Evolutionary conservation across 257 asterid species (phyloP).

Genomic region (Gynochthodes officinalis): DNA sequence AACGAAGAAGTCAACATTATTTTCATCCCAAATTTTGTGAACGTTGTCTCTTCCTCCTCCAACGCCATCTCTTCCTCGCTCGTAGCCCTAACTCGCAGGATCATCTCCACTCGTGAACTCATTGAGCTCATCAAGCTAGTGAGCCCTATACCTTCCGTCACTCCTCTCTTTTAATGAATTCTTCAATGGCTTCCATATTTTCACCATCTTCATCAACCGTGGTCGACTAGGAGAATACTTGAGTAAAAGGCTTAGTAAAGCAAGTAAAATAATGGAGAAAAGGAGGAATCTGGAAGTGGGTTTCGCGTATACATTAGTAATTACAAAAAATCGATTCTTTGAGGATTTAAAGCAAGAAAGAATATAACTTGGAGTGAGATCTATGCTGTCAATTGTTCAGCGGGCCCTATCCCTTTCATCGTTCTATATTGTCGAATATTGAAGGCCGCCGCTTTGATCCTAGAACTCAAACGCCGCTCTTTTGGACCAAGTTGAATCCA

Average conservation of each 20-base stretch:
- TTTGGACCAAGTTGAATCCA: constrained; percentile 66
- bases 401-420: too few relatives aligned
- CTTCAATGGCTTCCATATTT: constrained; percentile 54
- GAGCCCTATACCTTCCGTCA: too few relatives aligned
- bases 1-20: too few relatives aligned
- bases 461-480: constrained; percentile 54
- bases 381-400: background rate
- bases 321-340: constrained; percentile 14
- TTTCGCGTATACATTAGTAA: constrained; percentile 40
- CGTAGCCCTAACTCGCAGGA: too few relatives aligned
- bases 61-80: too few relatives aligned
- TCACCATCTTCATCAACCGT: constrained; percentile 32
- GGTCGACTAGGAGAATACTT: constrained; percentile 21
- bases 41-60: too few relatives aligned
- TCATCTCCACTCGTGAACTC: too few relatives aligned
- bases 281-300: constrained; percentile 43
- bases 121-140: too few relatives aligned
- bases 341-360: constrained; percentile 8
- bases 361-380: background rate
- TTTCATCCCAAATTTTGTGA: too few relatives aligned
- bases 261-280: constrained; percentile 40
- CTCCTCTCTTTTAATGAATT: too few relatives aligned
- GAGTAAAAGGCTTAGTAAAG: constrained; percentile 37
- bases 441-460: constrained; percentile 59
- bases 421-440: too few relatives aligned